Evolutionary conservation across 2,329 filamentous ascomycete species (phyloP), one percentile per base, ranked within the genome.

Genomic region (Colletotrichum karsti): DNA sequence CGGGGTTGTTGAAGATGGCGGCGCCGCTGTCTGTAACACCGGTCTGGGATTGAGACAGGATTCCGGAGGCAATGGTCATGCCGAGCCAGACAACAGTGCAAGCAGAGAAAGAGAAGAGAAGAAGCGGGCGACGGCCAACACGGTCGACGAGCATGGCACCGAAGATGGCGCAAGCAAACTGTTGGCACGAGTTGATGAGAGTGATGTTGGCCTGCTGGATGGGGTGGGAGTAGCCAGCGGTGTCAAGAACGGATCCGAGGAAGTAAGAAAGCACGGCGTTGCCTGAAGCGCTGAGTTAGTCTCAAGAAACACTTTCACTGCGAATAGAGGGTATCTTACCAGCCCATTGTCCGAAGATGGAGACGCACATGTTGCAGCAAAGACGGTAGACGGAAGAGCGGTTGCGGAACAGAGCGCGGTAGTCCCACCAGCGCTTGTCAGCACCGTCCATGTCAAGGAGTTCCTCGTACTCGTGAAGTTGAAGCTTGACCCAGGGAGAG

Each of bases 61-160:
- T 76, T 7, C 80, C 75, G 5, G 82, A 80, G 5, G 81, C 82
- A 13, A 84, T 78, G 8, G 84, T 85, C 76, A 88, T 83, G 61
- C 80, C 83, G 18, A 87, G 76, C 81, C 86, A 87, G 68, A 86
- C 78, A 9, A 85, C 70, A 59, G 83, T 83, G 60, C 85, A 82
- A 24, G 80, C 81, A 1, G 81, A 77, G 70, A 86, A 83, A 22
- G 83, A 85, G 67, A 83, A 83, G 56, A 88, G 74, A 42, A 88
- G 79, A 33, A 87, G 78, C n/a, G 82, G 83, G 10, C 87, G 84
- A 37, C 87, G 85, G 37, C 87, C 85, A 30, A 87, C 72, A 39
- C 74, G 77, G 64, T 87, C 86, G 26, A 87, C 83, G 3, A 87
- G 73, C 12, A 78, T 74, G 18, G 86, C 84, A 30, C 87, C 87